phyloP scores from a whole-genome alignment of 805 yeast genomes.

The Lipomyces starkeyi region DNA sequence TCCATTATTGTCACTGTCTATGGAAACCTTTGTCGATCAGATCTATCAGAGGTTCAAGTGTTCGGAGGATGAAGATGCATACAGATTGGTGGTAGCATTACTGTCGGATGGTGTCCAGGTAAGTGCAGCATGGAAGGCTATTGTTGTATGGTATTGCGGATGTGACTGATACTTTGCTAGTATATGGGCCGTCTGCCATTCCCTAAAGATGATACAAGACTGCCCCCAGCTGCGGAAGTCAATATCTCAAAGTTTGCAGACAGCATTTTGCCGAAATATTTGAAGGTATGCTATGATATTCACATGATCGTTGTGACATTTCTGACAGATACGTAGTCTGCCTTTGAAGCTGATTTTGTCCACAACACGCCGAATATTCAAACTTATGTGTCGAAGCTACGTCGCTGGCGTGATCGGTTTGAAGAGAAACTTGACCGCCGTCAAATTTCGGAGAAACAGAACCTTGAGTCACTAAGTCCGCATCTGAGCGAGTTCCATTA shows the following conservation, averaged over 20 bases:
- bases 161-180: slow-evolving; percentile 7
- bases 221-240: slow-evolving; percentile 90
- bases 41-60: slow-evolving; percentile 92
- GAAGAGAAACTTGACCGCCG: slow-evolving; percentile 91
- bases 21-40: slow-evolving; percentile 95
- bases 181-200: slow-evolving; percentile 83
- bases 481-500: slow-evolving; percentile 97
- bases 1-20: slow-evolving; percentile 87
- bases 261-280: slow-evolving; percentile 85
- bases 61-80: slow-evolving; percentile 94
- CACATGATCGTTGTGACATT: slow-evolving; percentile 43
- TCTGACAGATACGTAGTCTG: slow-evolving; percentile 81
- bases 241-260: slow-evolving; percentile 90
- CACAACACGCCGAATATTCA: slow-evolving; percentile 86
- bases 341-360: slow-evolving; percentile 90
- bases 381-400: slow-evolving; percentile 77
- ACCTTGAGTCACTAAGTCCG: slow-evolving; percentile 89
- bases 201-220: slow-evolving; percentile 84
- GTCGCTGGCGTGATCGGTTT: slow-evolving; percentile 90
- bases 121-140: neutral
- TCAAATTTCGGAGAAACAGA: slow-evolving; percentile 65
- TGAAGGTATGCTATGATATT: slow-evolving; percentile 53
- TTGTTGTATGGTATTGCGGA: neutral
- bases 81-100: slow-evolving; percentile 87
- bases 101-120: slow-evolving; percentile 88